Percentiles rank a stretch among this genome's conserved stretches.
These are phyloP conservation scores for Mucor indicus DNA, from an alignment of 371 early-diverging fungal species.

Conservation along the genomic window DNA sequence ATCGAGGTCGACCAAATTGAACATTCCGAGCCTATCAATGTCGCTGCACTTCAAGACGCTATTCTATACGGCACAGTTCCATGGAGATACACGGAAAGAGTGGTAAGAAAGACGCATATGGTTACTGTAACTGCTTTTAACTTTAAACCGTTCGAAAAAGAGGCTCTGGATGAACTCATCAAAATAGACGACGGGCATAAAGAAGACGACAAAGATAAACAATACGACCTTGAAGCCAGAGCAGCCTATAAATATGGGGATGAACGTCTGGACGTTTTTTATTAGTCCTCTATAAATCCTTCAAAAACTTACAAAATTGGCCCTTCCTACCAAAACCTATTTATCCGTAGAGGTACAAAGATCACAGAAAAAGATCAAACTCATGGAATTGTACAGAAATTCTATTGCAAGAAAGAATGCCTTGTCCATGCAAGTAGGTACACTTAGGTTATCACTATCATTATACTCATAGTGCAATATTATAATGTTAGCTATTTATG, in stretches of 20 bases:
- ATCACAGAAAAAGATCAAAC: conserved; percentile 2
- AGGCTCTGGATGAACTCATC: background rate
- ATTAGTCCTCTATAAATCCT: conserved; percentile 1
- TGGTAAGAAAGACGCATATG: conserved; percentile 7
- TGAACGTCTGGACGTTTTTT: background rate
- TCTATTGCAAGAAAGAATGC: conserved; percentile 10
- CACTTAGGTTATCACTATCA: too few relatives aligned
- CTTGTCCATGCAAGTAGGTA: conserved; percentile 12
- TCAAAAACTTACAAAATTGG: background rate
- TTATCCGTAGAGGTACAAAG: conserved; percentile 1
- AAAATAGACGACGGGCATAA: background rate
- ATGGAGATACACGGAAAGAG: conserved; percentile 1
- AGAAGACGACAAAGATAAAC: background rate
- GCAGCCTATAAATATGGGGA: background rate
- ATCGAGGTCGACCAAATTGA: background rate
- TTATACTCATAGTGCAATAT: background rate
- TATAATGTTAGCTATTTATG: conserved; percentile 2
- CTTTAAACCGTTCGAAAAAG: background rate
- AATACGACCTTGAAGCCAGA: background rate
- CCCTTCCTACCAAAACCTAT: background rate
- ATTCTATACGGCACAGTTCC: conserved; percentile 2
- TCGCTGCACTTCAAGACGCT: background rate
- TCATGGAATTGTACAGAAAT: conserved; percentile 3
- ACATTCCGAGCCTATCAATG: background rate
- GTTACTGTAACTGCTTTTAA: background rate